Percentiles rank a stretch among this genome's conserved stretches.
Evolutionary conservation across 768 basidiomycete genomes (phyloP).

Genomic region (Sarcodon aspratus): DNA sequence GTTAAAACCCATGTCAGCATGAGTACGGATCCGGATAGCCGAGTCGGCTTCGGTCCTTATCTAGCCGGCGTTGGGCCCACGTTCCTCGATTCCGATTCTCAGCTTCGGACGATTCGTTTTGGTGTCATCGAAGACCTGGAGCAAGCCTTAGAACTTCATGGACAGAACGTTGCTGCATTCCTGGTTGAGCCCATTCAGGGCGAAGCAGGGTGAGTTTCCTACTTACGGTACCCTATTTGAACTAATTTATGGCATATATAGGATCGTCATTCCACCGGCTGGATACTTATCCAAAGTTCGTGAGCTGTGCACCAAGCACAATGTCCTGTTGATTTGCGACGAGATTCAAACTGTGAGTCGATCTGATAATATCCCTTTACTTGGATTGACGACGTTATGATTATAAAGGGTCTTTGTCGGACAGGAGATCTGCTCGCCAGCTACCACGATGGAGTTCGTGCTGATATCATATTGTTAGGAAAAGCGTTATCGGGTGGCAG

Average conservation of each 20-base stretch:
- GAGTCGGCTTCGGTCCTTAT: constrained; percentile 86
- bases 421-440: constrained; percentile 92
- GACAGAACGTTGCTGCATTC: constrained; percentile 82
- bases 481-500: constrained; percentile 96
- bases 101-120: constrained; percentile 58
- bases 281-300: constrained; percentile 77
- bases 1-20: constrained; percentile 38
- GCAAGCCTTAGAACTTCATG: constrained; percentile 68
- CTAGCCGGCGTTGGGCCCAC: constrained; percentile 76
- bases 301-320: constrained; percentile 82
- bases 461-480: constrained; percentile 88
- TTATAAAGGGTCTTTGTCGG: constrained; percentile 65
- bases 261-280: constrained; percentile 83
- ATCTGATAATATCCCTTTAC: neutral
- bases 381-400: constrained; percentile 3
- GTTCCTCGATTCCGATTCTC: constrained; percentile 41
- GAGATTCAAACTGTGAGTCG: constrained; percentile 85
- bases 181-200: constrained; percentile 97
- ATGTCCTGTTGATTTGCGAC: constrained; percentile 93
- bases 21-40: constrained; percentile 90
- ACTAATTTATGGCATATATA: constrained; percentile 15
- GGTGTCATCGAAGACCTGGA: constrained; percentile 77
- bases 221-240: neutral
- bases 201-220: constrained; percentile 76
- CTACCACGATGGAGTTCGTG: constrained; percentile 79